Conservation (phyloP, 2,329 filamentous ascomycete species). For the Fusarium newnesense region DNA sequence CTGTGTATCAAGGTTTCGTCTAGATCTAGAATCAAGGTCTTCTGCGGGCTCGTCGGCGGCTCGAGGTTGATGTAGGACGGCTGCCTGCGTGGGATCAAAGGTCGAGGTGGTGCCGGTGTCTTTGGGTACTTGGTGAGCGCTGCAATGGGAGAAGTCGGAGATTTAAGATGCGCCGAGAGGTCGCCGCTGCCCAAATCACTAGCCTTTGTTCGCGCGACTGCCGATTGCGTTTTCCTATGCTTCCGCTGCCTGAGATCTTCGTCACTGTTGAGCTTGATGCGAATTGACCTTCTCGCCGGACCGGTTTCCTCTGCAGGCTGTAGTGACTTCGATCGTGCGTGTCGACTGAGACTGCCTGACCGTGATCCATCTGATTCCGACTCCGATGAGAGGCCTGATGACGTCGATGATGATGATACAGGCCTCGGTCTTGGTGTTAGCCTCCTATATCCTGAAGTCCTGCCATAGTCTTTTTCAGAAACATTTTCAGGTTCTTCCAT, state of each 20-base stretch:
- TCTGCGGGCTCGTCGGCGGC: constrained; percentile 72
- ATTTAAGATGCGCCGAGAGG: constrained; percentile 86
- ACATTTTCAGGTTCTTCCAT: constrained; percentile 39
- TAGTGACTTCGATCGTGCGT: constrained; percentile 72
- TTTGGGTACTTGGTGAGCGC: constrained; percentile 90
- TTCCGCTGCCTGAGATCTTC: constrained; percentile 79
- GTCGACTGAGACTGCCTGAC: constrained; percentile 50
- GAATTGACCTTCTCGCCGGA: constrained; percentile 81
- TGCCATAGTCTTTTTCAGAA: constrained; percentile 46
- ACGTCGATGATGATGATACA: constrained; percentile 56
- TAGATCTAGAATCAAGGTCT: constrained; percentile 93
- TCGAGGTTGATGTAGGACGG: constrained; percentile 82
- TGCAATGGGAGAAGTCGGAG: constrained; percentile 84
- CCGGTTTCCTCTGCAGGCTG: constrained; percentile 69
- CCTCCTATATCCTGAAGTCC: constrained; percentile 43
- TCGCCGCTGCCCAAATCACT: constrained; percentile 56
- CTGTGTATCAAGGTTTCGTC: constrained; percentile 99
- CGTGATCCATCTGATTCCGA: constrained; percentile 69
- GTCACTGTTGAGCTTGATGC: constrained; percentile 89
- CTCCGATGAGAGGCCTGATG: constrained; percentile 76
- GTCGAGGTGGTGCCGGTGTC: constrained; percentile 87
- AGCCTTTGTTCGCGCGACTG: constrained; percentile 55
- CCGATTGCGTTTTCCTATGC: constrained; percentile 68
- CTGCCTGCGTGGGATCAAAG: constrained; percentile 87
- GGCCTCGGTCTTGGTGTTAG: constrained; percentile 42